Evolutionary conservation across 2,329 filamentous ascomycete genomes (phyloP).

Genomic region (Penicillium sp.): DNA sequence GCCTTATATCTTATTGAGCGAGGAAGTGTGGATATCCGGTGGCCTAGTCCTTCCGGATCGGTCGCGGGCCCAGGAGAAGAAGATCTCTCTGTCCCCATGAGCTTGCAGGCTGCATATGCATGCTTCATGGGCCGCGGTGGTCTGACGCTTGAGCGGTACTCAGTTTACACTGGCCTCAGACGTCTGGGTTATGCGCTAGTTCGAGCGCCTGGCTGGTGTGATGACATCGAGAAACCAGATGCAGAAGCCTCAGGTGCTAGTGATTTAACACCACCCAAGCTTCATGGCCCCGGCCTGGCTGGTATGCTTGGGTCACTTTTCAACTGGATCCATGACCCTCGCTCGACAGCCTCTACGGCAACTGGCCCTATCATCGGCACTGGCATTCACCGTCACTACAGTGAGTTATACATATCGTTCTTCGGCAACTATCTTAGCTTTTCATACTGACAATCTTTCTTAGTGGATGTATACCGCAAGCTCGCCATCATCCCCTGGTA

Average conservation of each 20-base stretch:
- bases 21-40: conserved; percentile 83
- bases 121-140: conserved; percentile 70
- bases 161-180: conserved; percentile 82
- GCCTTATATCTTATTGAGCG: conserved; percentile 85
- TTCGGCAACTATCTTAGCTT: not conserved
- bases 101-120: conserved; percentile 85
- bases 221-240: conserved; percentile 37
- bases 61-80: conserved; percentile 40
- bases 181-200: conserved; percentile 78
- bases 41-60: conserved; percentile 57
- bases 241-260: conserved; percentile 1
- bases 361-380: conserved; percentile 53
- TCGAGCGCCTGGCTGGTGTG: conserved; percentile 60
- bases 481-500: conserved; percentile 73
- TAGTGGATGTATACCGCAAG: conserved; percentile 71
- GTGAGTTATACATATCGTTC: conserved; percentile 29
- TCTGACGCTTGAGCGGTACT: conserved; percentile 74
- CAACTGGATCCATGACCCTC: conserved; percentile 33
- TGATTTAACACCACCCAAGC: conserved; percentile 3
- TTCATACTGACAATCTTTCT: conserved; percentile 36
- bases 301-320: conserved; percentile 37
- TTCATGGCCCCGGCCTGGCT: conserved; percentile 25
- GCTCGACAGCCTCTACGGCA: conserved; percentile 29
- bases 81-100: conserved; percentile 74
- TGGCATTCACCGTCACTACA: conserved; percentile 56